A percentile compares a stretch with the other conserved stretches of the same genome.
Conservation (phyloP, 441 rosid genomes). For the Daphne laureola region DNA sequence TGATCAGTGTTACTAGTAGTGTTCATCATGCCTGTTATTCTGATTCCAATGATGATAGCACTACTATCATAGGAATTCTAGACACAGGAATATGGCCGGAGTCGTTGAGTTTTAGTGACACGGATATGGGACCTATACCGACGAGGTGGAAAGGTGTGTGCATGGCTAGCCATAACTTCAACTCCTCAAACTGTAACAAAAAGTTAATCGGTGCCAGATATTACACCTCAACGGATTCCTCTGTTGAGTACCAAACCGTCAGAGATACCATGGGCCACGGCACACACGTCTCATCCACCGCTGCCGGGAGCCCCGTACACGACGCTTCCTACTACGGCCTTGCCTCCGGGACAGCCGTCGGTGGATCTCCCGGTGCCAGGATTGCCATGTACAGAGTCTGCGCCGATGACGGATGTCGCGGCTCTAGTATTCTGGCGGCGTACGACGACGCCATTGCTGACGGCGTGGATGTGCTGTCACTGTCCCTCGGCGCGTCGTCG, state of each 20-base stretch:
- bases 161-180: constrained; percentile 29
- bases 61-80: constrained; percentile 48
- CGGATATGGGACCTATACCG: constrained; percentile 44
- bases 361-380: constrained; percentile 44
- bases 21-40: too few species aligned
- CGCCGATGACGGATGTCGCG: constrained; percentile 23
- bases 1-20: too few species aligned
- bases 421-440: constrained; percentile 49
- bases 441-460: constrained; percentile 53
- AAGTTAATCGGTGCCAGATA: constrained; percentile 56
- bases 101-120: constrained; percentile 48
- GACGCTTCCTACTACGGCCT: constrained; percentile 51
- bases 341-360: constrained; percentile 47
- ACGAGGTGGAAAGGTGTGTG: constrained; percentile 53
- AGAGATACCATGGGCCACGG: constrained; percentile 54
- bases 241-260: constrained; percentile 20
- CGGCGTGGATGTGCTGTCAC: constrained; percentile 52
- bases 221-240: constrained; percentile 18
- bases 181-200: constrained; percentile 48
- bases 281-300: constrained; percentile 47
- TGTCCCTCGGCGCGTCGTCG: constrained; percentile 48
- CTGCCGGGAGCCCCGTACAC: constrained; percentile 41
- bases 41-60: too few species aligned
- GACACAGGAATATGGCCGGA: constrained; percentile 72
- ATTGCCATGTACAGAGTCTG: constrained; percentile 50